Evolutionary conservation across 495 filamentous ascomycete species (phyloP).

Genomic region (Hypoxylon lenormandii): DNA sequence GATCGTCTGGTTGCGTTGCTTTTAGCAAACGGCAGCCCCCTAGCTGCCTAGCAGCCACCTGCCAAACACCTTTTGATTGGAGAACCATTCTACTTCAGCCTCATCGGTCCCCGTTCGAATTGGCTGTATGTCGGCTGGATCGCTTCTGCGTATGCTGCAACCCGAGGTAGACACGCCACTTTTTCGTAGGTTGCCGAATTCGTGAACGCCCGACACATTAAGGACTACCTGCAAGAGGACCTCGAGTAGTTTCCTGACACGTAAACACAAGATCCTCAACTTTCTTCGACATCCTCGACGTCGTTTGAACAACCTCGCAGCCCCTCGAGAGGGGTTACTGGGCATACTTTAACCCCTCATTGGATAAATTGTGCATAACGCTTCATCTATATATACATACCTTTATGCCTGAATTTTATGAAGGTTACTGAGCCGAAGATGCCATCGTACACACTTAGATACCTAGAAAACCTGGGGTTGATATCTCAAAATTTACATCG

Average conservation of each 20-base stretch:
- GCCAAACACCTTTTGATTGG: neutral
- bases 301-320: neutral
- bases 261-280: conserved; percentile 10
- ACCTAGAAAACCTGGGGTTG: too few species aligned
- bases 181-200: conserved; percentile 20
- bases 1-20: neutral
- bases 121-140: conserved; percentile 1
- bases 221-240: neutral
- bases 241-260: conserved; percentile 13
- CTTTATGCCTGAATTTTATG: too few species aligned
- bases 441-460: too few species aligned
- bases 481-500: too few species aligned
- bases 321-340: too few species aligned
- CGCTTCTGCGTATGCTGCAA: conserved; percentile 2
- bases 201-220: conserved; percentile 10
- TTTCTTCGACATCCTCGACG: conserved; percentile 2
- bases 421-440: too few species aligned
- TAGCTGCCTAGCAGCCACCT: neutral
- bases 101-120: conserved; percentile 15
- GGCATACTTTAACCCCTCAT: too few species aligned
- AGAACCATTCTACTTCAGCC: conserved; percentile 22
- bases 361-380: too few species aligned
- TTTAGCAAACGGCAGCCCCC: too few species aligned
- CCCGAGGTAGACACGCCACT: conserved; percentile 12
- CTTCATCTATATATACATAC: too few species aligned